A percentile compares a stretch with the other conserved stretches of the same genome.
Conservation (phyloP, 129 eudicot genomes). For the Dittrichia graveolens region DNA sequence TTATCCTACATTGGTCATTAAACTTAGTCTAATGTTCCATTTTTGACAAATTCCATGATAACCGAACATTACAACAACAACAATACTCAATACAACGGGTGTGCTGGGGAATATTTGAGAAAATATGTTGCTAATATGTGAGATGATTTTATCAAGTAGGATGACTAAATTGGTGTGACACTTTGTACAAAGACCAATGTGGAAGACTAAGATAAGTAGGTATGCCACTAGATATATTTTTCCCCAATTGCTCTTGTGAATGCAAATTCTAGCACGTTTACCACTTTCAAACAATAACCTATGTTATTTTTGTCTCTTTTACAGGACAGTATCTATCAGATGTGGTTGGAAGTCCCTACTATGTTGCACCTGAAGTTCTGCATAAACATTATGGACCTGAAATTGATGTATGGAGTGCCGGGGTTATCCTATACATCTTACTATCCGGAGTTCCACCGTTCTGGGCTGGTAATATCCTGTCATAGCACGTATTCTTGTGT, state of each 20-base stretch:
- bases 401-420: constrained; percentile 70
- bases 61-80: too few relatives aligned
- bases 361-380: constrained; percentile 67
- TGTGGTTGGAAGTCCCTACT: constrained; percentile 70
- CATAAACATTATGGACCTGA: constrained; percentile 59
- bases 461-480: constrained; percentile 54
- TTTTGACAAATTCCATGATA: too few relatives aligned
- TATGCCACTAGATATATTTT: too few relatives aligned
- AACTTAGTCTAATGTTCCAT: too few relatives aligned
- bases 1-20: too few relatives aligned
- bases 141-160: too few relatives aligned
- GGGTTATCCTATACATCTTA: constrained; percentile 58
- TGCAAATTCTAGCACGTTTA: neutral
- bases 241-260: neutral
- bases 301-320: neutral
- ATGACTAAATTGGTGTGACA: constrained; percentile 3
- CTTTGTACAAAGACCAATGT: too few relatives aligned
- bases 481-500: neutral
- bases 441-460: constrained; percentile 65
- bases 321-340: constrained; percentile 56
- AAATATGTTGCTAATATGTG: too few relatives aligned
- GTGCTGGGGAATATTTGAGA: too few relatives aligned
- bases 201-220: too few relatives aligned
- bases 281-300: neutral
- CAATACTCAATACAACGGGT: too few relatives aligned